These are phyloP conservation scores for Trichoderma semiorbis DNA, from an alignment of 2,329 filamentous ascomycete genomes.

Conservation along the genomic window DNA sequence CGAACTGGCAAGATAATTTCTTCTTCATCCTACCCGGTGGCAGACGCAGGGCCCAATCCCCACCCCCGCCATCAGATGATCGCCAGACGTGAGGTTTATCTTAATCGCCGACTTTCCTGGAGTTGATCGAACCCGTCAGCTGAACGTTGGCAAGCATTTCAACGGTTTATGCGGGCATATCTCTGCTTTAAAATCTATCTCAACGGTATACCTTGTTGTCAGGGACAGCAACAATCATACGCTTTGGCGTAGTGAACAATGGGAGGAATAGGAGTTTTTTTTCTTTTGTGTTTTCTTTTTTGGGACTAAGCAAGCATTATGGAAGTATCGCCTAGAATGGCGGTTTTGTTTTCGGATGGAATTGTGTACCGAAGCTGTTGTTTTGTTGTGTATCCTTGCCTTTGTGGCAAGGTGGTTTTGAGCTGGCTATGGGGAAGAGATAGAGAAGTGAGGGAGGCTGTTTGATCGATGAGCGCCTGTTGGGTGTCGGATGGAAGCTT, in stretches of 20 bases:
- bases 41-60: constrained; percentile 23
- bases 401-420: background rate
- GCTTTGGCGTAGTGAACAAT: background rate
- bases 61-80: constrained; percentile 23
- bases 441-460: background rate
- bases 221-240: background rate
- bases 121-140: background rate
- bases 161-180: background rate
- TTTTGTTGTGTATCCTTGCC: background rate
- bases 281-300: background rate
- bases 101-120: background rate
- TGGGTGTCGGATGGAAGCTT: background rate
- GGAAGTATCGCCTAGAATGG: background rate
- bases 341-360: background rate
- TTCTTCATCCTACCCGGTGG: constrained; percentile 35
- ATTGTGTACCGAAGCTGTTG: background rate
- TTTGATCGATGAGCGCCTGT: background rate
- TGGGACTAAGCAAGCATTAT: background rate
- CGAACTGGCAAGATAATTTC: constrained; percentile 35
- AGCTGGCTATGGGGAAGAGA: background rate
- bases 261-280: background rate
- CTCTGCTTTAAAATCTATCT: background rate
- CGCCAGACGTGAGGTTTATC: background rate
- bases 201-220: background rate
- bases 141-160: background rate